A percentile compares a stretch with the other conserved stretches of the same genome.
Evolutionary conservation across 306 rosid species (phyloP).

Genomic region (Pterocarpus macrocarpus): DNA sequence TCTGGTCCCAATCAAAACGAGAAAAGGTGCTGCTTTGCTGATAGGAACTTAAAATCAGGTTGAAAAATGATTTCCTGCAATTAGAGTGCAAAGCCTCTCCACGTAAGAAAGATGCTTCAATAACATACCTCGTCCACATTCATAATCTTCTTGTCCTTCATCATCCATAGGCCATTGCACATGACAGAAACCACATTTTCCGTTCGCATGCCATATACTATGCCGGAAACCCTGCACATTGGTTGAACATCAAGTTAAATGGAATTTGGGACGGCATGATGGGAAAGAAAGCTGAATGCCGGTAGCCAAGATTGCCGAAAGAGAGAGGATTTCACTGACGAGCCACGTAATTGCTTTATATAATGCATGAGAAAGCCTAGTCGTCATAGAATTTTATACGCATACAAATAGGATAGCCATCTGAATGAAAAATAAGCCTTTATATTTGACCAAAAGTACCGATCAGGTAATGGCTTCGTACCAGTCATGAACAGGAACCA

Average conservation of each 20-base stretch:
- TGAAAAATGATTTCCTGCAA: constrained; percentile 19
- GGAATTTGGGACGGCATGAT: constrained; percentile 21
- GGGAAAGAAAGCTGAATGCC: constrained; percentile 16
- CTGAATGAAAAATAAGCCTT: neutral
- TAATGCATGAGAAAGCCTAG: no score
- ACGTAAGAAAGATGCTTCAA: constrained; percentile 27
- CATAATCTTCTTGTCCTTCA: constrained; percentile 81
- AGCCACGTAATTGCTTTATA: no score
- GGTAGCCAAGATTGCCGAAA: neutral
- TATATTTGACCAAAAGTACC: constrained; percentile 10
- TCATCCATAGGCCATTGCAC: constrained; percentile 91
- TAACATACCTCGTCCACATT: constrained; percentile 72
- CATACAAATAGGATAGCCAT: constrained; percentile 20
- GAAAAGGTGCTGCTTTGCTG: neutral
- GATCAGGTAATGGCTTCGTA: constrained; percentile 39
- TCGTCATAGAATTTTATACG: neutral
- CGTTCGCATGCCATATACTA: constrained; percentile 84
- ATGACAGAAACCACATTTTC: constrained; percentile 81
- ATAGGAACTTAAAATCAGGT: constrained; percentile 8
- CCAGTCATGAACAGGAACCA: constrained; percentile 91
- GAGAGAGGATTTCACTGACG: no score
- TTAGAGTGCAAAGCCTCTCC: neutral
- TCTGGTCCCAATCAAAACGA: neutral
- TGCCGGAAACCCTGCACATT: constrained; percentile 78
- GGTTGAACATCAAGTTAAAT: constrained; percentile 38